Conservation (phyloP, 495 filamentous ascomycete genomes). For the Sordaria brevicollis region DNA sequence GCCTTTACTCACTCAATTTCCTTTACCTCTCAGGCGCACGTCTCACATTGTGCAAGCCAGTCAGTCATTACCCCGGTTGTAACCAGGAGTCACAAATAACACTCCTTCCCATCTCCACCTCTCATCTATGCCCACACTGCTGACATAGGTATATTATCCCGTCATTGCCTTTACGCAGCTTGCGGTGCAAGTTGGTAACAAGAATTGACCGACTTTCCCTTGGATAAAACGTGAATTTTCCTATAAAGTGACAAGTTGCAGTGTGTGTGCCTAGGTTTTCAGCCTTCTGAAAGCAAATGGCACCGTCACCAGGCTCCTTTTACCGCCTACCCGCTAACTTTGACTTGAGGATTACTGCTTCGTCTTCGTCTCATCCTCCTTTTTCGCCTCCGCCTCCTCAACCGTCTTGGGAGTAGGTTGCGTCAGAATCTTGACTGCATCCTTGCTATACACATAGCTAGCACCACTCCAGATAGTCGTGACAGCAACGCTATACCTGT, state of each 20-base stretch:
- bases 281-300: not conserved
- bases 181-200: too few species aligned
- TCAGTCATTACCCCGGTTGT: not conserved
- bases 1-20: not conserved
- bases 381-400: not conserved
- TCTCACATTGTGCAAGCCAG: not conserved
- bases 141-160: not conserved
- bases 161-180: not conserved
- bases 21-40: not conserved
- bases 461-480: constrained; percentile 80
- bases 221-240: not conserved
- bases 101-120: not conserved
- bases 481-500: constrained; percentile 61
- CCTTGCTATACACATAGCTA: constrained; percentile 71
- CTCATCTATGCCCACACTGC: not conserved
- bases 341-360: not conserved
- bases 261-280: not conserved
- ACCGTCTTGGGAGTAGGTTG: constrained; percentile 16
- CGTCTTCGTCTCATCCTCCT: not conserved
- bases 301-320: not conserved
- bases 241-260: not conserved
- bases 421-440: constrained; percentile 69
- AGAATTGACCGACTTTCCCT: too few species aligned
- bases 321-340: not conserved
- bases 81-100: not conserved